Evolutionary conservation across 306 rosid genomes (phyloP).

Genomic region (Prunus dulcis): DNA sequence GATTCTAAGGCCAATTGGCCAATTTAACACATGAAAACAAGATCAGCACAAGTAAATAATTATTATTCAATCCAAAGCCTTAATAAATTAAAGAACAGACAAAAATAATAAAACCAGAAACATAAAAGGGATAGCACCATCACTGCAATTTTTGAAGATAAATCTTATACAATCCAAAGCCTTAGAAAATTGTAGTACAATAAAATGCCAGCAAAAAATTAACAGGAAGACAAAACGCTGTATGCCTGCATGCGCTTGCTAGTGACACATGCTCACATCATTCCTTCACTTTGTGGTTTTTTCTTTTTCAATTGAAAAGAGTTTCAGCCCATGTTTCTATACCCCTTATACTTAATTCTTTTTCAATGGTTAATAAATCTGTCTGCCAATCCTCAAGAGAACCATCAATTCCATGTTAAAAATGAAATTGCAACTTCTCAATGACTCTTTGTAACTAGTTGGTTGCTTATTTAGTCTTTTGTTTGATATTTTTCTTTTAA

Average conservation of each 20-base stretch:
- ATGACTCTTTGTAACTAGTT: not conserved
- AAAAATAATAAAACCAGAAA: no score
- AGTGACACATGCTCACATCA: no score
- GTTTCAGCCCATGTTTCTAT: not conserved
- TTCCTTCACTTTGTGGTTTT: no score
- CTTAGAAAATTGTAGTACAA: not conserved
- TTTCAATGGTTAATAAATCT: not conserved
- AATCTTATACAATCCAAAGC: not conserved
- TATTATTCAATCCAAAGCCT: no score
- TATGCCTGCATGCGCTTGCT: not conserved
- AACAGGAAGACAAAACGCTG: no score
- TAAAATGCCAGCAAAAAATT: not conserved
- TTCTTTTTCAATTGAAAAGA: no score
- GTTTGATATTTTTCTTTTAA: not conserved
- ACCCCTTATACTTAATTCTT: not conserved
- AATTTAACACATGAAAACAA: no score
- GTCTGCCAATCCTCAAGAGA: not conserved
- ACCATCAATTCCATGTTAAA: not conserved
- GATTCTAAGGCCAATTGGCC: no score
- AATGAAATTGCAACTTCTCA: not conserved
- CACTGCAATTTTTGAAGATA: no score
- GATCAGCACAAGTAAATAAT: no score
- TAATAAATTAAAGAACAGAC: no score
- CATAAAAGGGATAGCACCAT: no score
- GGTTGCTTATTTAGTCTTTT: not conserved